Evolutionary conservation across 139 green algal genomes (phyloP).

Genomic region (Chlorella sp.): DNA sequence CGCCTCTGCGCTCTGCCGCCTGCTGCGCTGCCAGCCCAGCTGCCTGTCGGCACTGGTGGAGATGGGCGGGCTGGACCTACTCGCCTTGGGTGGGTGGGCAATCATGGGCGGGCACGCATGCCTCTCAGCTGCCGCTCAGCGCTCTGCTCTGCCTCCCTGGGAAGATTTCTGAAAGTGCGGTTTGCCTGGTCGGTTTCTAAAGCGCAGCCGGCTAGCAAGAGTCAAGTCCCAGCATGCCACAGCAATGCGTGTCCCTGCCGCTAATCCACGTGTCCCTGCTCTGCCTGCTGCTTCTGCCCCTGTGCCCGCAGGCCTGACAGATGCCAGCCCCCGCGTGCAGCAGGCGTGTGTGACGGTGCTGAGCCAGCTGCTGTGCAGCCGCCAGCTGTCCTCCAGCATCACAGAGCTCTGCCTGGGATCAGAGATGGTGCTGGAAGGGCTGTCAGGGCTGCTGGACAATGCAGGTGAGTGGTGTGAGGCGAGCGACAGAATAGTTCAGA

Average conservation of each 20-base stretch:
- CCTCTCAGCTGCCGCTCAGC: too few relatives aligned
- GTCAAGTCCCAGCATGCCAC: too few relatives aligned
- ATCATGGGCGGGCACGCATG: background rate
- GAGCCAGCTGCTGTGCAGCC: conserved; percentile 52
- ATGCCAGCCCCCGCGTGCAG: conserved; percentile 70
- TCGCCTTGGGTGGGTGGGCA: conserved; percentile 11
- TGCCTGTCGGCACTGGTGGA: conserved; percentile 9
- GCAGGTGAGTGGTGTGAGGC: background rate
- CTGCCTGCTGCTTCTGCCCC: background rate
- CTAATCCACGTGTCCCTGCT: too few relatives aligned
- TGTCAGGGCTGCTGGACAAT: conserved; percentile 13
- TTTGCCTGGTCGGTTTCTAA: too few relatives aligned
- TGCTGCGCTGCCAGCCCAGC: conserved; percentile 56
- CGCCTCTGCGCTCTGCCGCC: conserved; percentile 72
- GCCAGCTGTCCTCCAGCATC: background rate
- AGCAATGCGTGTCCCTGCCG: background rate
- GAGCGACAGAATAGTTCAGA: too few relatives aligned
- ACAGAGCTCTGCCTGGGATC: background rate
- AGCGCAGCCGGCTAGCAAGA: too few relatives aligned
- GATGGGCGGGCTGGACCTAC: background rate
- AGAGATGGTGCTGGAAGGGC: conserved; percentile 5
- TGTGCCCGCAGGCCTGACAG: conserved; percentile 38
- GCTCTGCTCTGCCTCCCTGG: background rate
- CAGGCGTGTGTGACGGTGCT: conserved; percentile 79
- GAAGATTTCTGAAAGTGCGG: too few relatives aligned